Base-by-base conservation (phyloP, 2,329 filamentous ascomycete species). In the Trichoderma sp. region DNA sequence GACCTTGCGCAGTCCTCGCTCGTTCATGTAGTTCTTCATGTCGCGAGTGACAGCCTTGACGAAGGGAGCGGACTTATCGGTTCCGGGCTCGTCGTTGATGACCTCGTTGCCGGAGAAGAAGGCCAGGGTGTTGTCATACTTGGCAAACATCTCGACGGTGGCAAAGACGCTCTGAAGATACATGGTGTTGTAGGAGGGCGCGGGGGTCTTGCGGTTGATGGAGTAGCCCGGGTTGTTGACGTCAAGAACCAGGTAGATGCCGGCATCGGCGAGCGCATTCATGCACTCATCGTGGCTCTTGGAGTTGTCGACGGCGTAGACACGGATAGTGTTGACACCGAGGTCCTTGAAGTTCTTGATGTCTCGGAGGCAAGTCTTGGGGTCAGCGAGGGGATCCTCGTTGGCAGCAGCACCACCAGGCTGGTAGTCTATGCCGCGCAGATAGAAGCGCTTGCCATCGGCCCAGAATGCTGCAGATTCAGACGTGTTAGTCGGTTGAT, bases 241-340 rank as follows among this genome's bases (percentile, higher is more conserved):
- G 73, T 97, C 93, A 59, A 96, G 83, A 44, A 96, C 91, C 61
- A 96, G 86, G 82, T 97, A 97, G 82, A 97, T 97, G 72, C 91
- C 91, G 68, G 92, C 93, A 72, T 90, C 90, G 60, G 87, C 88
- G 67, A 97, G 84, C 52, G 85, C 83, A 67, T 83, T 81, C 93
- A 97, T 97, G 83, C 93, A 97, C 68, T 87, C 84, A 72, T 93
- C 88, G 80, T 97, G 93, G 77, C 89, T 79, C 71, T 83, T 80
- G 58, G 88, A 88, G 84, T 97, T 97, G 82, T 97, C 93, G 70
- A 96, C 88, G 17, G 90, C 92, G 84, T 97, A 97, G 68, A 97
- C 90, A 78, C 93, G 93, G 74, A 97, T 83, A 28, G 92, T 93
- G 83, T 97, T 97, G 79, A 97, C 82, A 56, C 93, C 92, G 58